phyloP scores from a whole-genome alignment of 148 eudicot species.

The Persicaria tinctoria region DNA sequence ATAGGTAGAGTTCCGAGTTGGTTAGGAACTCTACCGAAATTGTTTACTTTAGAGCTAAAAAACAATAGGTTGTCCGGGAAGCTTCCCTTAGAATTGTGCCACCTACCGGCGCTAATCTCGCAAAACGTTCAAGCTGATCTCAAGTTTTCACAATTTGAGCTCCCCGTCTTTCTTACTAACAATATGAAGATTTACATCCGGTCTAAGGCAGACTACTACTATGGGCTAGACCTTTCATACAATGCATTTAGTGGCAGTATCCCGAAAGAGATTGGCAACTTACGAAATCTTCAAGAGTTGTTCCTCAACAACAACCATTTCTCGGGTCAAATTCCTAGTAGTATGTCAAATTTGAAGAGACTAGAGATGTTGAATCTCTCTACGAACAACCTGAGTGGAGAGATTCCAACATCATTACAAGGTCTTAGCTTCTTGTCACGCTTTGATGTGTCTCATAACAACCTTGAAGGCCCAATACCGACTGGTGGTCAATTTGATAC shows the following conservation, averaged over 20 bases:
- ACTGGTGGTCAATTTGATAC: neutral
- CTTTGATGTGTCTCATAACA: neutral
- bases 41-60: no score
- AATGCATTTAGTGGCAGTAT: neutral
- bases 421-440: slow-evolving; percentile 2
- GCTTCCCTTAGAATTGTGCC: no score
- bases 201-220: neutral
- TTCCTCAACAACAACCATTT: neutral
- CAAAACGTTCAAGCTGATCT: no score
- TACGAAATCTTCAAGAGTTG: neutral
- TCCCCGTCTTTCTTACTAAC: neutral
- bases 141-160: no score
- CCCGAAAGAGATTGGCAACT: neutral
- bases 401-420: neutral
- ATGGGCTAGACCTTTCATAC: neutral
- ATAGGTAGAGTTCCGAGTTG: neutral
- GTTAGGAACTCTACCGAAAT: neutral
- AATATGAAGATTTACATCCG: neutral
- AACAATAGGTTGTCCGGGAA: no score
- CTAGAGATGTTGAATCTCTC: neutral
- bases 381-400: neutral
- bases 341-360: neutral
- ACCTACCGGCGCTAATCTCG: no score
- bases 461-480: neutral
- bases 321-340: neutral